Evolutionary conservation across 345 rosid species (phyloP), one percentile per base, ranked within the genome.

Genomic region (Leavenworthia alabamica): DNA sequence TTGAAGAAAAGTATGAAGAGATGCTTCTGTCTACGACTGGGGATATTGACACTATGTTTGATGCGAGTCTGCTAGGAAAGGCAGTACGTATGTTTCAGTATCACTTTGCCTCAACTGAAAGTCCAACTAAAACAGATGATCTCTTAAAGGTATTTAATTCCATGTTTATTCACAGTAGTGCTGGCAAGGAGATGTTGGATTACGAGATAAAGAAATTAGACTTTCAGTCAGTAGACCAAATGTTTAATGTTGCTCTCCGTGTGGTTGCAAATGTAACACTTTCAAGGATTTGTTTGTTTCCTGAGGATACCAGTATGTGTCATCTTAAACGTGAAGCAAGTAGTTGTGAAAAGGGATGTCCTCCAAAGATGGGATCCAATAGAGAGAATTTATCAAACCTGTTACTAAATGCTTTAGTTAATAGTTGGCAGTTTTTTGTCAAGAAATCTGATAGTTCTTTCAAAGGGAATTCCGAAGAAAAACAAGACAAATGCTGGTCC

Each of bases 1-100:
- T 92, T 77, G 71, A 67, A 66, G 96, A 92, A 65, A 82, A 79
- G 32, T 76, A 57, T 74, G 83, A 70, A n/a, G 74, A 74, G 36
- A 51, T 71, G 55, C 56, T 75, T 35, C 71, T 81, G 37, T 76
- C 79, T 14, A 76, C 89, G 15, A 43, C 53, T 35, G 86, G 78
- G 53, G 85, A 82, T 29, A 73, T 89, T 63, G 68, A 81, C 53
- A 54, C 61, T 64, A 76, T 79, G 66, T 77, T 79, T 59, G 68
- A 82, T 66, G 75, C 62, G 45, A 89, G 91, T 75, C 76, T 78
- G 71, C 88, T 89, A 64, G 88, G 89, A 45, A 83, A 82, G 77
- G 82, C 94, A 35, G 62, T 87, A 60, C 65, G 47, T 31, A 77
- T 89, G 96, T 75, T 93, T 62, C 78, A 57, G 45, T 70, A 54